A percentile compares a stretch with the other conserved stretches of the same genome.
phyloP scores from a whole-genome alignment of 495 filamentous ascomycete genomes.

The Schizothecium vesticola region DNA sequence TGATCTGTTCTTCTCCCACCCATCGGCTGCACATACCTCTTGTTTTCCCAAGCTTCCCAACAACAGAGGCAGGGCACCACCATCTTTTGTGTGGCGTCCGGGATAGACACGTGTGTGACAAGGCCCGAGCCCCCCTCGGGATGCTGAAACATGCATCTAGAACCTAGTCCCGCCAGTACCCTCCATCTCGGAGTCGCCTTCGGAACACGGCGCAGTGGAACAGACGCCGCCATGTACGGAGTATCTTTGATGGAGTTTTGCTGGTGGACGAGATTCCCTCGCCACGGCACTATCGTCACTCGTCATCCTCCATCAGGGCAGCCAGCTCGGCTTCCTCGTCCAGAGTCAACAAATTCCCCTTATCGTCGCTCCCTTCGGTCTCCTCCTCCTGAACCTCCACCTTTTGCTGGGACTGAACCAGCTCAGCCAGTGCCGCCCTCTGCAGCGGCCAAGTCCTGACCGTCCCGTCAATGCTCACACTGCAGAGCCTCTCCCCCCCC shows the following conservation, averaged over 20 bases:
- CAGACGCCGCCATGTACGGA: background rate
- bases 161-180: background rate
- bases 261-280: background rate
- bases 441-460: conserved; percentile 74
- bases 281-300: conserved; percentile 4
- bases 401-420: conserved; percentile 50
- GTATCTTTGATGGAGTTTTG: background rate
- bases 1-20: background rate
- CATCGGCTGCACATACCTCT: background rate
- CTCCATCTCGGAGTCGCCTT: background rate
- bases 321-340: conserved; percentile 86
- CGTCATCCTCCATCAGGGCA: conserved; percentile 77
- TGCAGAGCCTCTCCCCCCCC: conserved; percentile 51
- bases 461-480: conserved; percentile 84
- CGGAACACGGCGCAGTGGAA: background rate
- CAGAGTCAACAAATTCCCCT: conserved; percentile 54
- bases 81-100: background rate
- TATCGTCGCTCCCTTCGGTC: conserved; percentile 21
- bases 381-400: conserved; percentile 34
- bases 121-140: background rate
- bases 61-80: background rate
- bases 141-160: conserved; percentile 6
- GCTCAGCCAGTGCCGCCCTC: conserved; percentile 54
- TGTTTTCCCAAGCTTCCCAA: background rate
- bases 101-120: background rate